These are phyloP conservation scores for Penicillium argentinense DNA, from an alignment of 495 filamentous ascomycete genomes.

Conservation along the genomic window DNA sequence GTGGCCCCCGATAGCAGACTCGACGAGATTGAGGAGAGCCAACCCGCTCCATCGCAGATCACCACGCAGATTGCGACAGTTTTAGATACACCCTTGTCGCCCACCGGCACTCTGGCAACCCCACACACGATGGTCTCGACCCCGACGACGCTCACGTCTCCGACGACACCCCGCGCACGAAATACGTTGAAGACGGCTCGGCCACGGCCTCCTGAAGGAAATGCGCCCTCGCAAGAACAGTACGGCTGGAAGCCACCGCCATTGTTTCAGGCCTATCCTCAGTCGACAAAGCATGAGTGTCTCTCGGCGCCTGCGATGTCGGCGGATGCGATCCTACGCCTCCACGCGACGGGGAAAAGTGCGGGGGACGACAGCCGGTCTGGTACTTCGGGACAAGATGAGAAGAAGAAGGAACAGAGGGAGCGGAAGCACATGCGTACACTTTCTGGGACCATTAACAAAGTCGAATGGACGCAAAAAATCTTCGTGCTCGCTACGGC, in stretches of 20 bases:
- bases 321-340: conserved; percentile 61
- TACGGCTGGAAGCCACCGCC: conserved; percentile 74
- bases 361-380: conserved; percentile 1
- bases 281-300: conserved; percentile 63
- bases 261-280: conserved; percentile 88
- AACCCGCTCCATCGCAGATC: conserved; percentile 4
- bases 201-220: conserved; percentile 20
- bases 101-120: conserved; percentile 23
- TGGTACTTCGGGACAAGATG: conserved; percentile 10
- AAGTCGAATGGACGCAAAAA: conserved; percentile 78
- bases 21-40: conserved; percentile 36
- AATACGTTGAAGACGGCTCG: conserved; percentile 24
- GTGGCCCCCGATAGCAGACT: conserved; percentile 28
- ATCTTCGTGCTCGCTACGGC: conserved; percentile 78
- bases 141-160: conserved; percentile 28
- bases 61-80: conserved; percentile 11
- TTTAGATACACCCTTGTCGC: conserved; percentile 25
- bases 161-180: conserved; percentile 23
- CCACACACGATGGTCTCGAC: conserved; percentile 29
- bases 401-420: conserved; percentile 43
- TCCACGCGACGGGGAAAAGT: conserved; percentile 44
- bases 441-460: conserved; percentile 58
- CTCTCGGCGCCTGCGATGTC: conserved; percentile 51
- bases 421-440: conserved; percentile 49
- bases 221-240: conserved; percentile 22